Base-by-base conservation (phyloP, 2,329 filamentous ascomycete species). In the Neonectria magnoliae region DNA sequence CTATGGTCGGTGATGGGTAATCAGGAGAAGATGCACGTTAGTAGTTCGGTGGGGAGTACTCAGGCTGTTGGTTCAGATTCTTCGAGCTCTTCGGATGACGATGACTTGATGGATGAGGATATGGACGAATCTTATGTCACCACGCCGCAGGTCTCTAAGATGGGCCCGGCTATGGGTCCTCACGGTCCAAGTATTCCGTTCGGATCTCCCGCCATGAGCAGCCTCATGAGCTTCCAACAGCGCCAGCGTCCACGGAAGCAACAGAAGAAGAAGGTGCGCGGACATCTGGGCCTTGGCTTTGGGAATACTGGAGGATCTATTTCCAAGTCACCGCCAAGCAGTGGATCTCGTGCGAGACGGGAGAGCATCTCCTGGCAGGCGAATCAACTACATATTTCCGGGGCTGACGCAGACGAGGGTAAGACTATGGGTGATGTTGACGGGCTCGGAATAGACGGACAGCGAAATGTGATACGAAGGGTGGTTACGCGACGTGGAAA, bases 291-390 rank as follows among this genome's bases (percentile, higher is more conserved):
- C 1, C 74, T 88, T 14, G 85, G 85, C 2, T 87, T 88, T 67
- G 81, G 81, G 65, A 78, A 82, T 31, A 74, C 80, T 7, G 72
- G 78, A 3, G 76, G 80, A 10, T 76, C 79, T 18, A 74, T 90
- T 0, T 93, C 93, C 11, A 90, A 89, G 61, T 97, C 94, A 16
- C 94, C 95, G 10, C 93, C 94, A 9, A 82, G 79, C 72, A 66
- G 76, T 71, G 66, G 79, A 42, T 68, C 81, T 4, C 83, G 85
- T 42, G 86, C 91, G 9, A 87, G 95, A 48, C 86, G 95, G 47
- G 94, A 98, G 78, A 97, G 93, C 77, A 90, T 98, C 65, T 97
- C 93, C 69, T 90, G 96, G 82, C 93, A 94, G 41, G 94, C 94
- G 16, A 94, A 96, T 70, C 93, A 97, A 72, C 81, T 98, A 20